Evolutionary conservation across 1,284 basidiomycete species (phyloP).

Genomic region (Schizophyllum commune): DNA sequence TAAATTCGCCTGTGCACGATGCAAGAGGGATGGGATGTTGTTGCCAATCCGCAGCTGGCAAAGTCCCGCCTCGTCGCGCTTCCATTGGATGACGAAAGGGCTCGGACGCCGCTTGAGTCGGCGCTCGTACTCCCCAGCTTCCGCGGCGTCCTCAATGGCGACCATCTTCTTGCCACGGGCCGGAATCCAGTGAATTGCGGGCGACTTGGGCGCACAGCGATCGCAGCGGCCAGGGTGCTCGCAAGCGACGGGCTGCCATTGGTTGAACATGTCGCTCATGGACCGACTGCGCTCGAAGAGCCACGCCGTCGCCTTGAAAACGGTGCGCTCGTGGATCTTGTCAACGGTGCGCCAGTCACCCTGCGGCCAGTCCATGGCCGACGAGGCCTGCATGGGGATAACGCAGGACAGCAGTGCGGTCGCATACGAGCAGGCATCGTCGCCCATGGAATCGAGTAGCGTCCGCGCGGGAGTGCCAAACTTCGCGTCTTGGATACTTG

Average conservation of each 20-base stretch:
- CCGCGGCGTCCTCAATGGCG: conserved; percentile 74
- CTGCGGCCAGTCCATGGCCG: conserved; percentile 73
- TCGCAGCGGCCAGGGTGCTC: conserved; percentile 45
- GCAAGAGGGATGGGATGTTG: conserved; percentile 82
- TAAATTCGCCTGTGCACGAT: conserved; percentile 79
- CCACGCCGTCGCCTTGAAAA: conserved; percentile 81
- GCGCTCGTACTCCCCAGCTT: conserved; percentile 84
- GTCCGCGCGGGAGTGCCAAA: conserved; percentile 56
- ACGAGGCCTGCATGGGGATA: conserved; percentile 60
- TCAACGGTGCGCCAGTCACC: conserved; percentile 76
- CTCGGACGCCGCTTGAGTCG: conserved; percentile 81
- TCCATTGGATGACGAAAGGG: conserved; percentile 85
- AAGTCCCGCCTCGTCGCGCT: conserved; percentile 51
- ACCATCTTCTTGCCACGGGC: conserved; percentile 43
- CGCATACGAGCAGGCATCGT: conserved; percentile 64
- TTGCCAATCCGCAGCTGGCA: conserved; percentile 82
- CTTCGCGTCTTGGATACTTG: conserved; percentile 47
- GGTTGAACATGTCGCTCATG: conserved; percentile 54
- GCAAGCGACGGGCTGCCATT: conserved; percentile 48
- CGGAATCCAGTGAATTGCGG: conserved; percentile 67
- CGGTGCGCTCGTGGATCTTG: conserved; percentile 75
- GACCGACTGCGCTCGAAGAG: conserved; percentile 76
- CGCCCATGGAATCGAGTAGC: conserved; percentile 36
- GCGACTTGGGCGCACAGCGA: conserved; percentile 75
- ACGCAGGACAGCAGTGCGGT: conserved; percentile 73